Evolutionary conservation across 768 basidiomycete species (phyloP).

Genomic region (Pholiota molesta): DNA sequence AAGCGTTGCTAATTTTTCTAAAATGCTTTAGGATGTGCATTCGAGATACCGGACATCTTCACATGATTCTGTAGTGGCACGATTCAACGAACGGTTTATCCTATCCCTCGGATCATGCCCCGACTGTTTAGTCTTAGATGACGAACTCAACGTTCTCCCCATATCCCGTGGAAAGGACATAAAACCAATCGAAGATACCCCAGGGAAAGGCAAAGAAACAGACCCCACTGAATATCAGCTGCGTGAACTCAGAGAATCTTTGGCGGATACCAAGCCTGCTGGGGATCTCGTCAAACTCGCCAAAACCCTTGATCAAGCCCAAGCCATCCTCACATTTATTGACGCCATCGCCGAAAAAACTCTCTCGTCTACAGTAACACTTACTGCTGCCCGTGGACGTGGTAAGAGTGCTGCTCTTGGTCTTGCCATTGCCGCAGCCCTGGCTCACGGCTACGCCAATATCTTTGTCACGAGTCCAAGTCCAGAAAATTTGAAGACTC

Average conservation of each 20-base stretch:
- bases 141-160: slow-evolving; percentile 97
- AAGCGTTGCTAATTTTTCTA: background rate
- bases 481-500: slow-evolving; percentile 95
- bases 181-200: slow-evolving; percentile 54
- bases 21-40: slow-evolving; percentile 82
- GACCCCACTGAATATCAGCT: slow-evolving; percentile 57
- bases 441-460: slow-evolving; percentile 94
- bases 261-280: slow-evolving; percentile 83
- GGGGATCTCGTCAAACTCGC: slow-evolving; percentile 90
- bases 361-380: slow-evolving; percentile 89
- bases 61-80: slow-evolving; percentile 85
- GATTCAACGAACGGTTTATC: slow-evolving; percentile 99
- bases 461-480: slow-evolving; percentile 98
- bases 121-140: slow-evolving; percentile 93
- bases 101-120: slow-evolving; percentile 92
- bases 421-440: slow-evolving; percentile 88
- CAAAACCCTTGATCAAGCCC: slow-evolving; percentile 93
- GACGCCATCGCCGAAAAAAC: slow-evolving; percentile 94
- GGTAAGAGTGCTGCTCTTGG: slow-evolving; percentile 98
- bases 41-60: slow-evolving; percentile 91
- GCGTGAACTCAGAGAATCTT: slow-evolving; percentile 72
- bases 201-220: slow-evolving; percentile 37
- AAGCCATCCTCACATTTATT: slow-evolving; percentile 92
- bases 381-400: slow-evolving; percentile 93
- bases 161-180: slow-evolving; percentile 96